Percentiles rank a stretch among this genome's conserved stretches.
Conservation (phyloP, 345 rosid species). For the Populus pruinosa region DNA sequence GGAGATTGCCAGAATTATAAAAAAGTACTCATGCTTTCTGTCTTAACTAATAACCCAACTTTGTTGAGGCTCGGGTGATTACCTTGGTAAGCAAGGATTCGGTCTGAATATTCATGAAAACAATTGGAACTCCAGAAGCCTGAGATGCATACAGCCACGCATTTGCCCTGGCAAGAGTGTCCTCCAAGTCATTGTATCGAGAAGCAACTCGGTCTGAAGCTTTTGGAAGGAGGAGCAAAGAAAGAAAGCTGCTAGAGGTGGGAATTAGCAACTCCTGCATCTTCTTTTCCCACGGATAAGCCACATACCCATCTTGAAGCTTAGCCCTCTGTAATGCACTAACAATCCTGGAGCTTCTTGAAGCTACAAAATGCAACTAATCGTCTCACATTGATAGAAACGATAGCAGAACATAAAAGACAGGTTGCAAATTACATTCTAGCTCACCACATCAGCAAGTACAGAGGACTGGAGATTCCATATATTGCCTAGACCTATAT, state of each 20-base stretch:
- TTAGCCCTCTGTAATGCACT: slow-evolving; percentile 62
- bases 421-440: neutral
- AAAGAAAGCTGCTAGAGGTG: slow-evolving; percentile 77
- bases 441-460: neutral
- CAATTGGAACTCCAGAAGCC: slow-evolving; percentile 72
- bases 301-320: slow-evolving; percentile 91
- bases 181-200: slow-evolving; percentile 84
- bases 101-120: slow-evolving; percentile 86
- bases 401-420: neutral
- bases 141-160: slow-evolving; percentile 86
- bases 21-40: neutral
- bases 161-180: slow-evolving; percentile 93
- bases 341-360: slow-evolving; percentile 74
- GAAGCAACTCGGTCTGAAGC: slow-evolving; percentile 69
- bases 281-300: slow-evolving; percentile 75
- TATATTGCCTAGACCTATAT: neutral
- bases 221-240: slow-evolving; percentile 86
- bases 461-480: neutral
- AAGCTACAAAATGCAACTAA: slow-evolving; percentile 41
- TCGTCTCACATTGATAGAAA: neutral
- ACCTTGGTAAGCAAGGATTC: slow-evolving; percentile 97
- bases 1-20: neutral
- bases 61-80: neutral
- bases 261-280: slow-evolving; percentile 75
- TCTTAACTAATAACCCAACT: neutral